These are phyloP conservation scores for Desmodesmus armatus DNA, from an alignment of 139 green algal species.

Conservation along the genomic window DNA sequence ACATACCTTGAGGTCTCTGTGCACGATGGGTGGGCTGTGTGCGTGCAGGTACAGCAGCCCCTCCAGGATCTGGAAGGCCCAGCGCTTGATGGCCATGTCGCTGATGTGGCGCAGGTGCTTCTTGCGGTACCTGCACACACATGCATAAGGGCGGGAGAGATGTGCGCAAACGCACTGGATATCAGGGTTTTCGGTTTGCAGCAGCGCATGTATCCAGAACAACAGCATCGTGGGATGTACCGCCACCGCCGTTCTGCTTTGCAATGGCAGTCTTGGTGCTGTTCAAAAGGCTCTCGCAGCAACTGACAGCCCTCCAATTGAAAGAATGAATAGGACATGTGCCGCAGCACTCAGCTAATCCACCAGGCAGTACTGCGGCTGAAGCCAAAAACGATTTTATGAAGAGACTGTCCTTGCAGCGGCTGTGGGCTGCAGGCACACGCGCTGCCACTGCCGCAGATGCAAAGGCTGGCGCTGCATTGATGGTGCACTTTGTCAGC, in stretches of 20 bases:
- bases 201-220: neutral
- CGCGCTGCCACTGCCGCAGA: neutral
- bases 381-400: neutral
- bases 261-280: too few relatives aligned
- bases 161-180: too few relatives aligned
- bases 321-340: too few relatives aligned
- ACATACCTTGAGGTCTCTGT: slow-evolving; percentile 53
- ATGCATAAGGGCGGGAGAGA: too few relatives aligned
- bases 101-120: slow-evolving; percentile 51
- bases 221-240: neutral
- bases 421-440: neutral
- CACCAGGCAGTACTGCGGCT: neutral
- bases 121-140: slow-evolving; percentile 77
- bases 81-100: slow-evolving; percentile 83
- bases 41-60: slow-evolving; percentile 97
- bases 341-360: neutral
- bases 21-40: slow-evolving; percentile 78
- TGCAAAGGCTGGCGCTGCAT: neutral
- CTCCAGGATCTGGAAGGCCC: slow-evolving; percentile 95
- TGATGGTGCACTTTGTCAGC: too few relatives aligned
- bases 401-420: neutral
- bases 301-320: too few relatives aligned
- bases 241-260: neutral
- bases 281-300: too few relatives aligned
- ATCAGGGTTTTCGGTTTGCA: too few relatives aligned